phyloP scores from a whole-genome alignment of 768 basidiomycete species.

The Termitomyces sp. region DNA sequence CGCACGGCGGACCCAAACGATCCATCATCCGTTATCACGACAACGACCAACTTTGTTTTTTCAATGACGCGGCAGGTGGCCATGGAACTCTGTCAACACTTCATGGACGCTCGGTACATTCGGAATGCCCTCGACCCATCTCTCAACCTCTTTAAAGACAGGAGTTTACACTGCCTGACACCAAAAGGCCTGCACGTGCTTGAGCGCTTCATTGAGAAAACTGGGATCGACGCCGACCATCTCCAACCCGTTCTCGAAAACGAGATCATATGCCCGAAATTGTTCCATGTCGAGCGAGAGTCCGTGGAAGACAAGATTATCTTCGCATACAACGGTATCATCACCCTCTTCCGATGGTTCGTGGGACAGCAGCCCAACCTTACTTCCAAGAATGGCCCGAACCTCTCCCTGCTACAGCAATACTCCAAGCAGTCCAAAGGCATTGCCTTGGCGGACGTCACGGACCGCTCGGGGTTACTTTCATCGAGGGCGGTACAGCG shows the following conservation, averaged over 20 bases:
- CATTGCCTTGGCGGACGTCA: slow-evolving; percentile 2
- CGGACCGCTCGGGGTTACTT: slow-evolving; percentile 4
- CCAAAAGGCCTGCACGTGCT: slow-evolving; percentile 72
- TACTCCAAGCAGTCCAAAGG: slow-evolving; percentile 12
- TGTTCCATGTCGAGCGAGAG: slow-evolving; percentile 75
- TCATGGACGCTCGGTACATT: slow-evolving; percentile 69
- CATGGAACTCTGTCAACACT: slow-evolving; percentile 36
- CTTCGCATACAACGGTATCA: slow-evolving; percentile 65
- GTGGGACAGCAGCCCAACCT: slow-evolving; percentile 67
- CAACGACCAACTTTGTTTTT: slow-evolving; percentile 18
- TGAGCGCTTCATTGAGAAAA: slow-evolving; percentile 71
- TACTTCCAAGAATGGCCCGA: slow-evolving; percentile 29
- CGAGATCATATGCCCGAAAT: slow-evolving; percentile 76
- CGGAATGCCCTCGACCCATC: slow-evolving; percentile 62
- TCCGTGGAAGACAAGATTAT: slow-evolving; percentile 76
- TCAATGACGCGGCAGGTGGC: slow-evolving; percentile 13
- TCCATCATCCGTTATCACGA: slow-evolving; percentile 11
- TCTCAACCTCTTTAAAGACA: slow-evolving; percentile 59
- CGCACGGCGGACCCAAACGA: slow-evolving; percentile 12
- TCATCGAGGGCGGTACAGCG: slow-evolving; percentile 6
- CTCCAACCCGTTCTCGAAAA: slow-evolving; percentile 63
- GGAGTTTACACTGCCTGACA: slow-evolving; percentile 62
- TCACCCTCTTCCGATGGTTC: slow-evolving; percentile 73
- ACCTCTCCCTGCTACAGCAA: slow-evolving; percentile 15
- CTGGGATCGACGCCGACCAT: slow-evolving; percentile 29